Evolutionary conservation across 768 basidiomycete species (phyloP), one percentile per base, ranked within the genome.

Genomic region (Tulasnella sp.): DNA sequence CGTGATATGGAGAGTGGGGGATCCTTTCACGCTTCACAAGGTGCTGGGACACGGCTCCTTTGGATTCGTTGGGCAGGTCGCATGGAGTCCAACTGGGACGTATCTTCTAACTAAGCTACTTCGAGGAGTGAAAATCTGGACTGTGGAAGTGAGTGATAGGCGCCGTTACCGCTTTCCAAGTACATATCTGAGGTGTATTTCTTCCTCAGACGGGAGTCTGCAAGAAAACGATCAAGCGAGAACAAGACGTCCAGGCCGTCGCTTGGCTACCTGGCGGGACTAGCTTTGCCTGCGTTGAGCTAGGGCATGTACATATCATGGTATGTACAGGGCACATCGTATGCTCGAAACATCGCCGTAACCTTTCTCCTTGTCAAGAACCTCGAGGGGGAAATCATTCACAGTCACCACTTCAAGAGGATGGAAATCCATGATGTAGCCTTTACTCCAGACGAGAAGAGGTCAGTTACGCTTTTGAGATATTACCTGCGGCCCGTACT

Each of bases 211-310:
- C 83, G 57, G 84, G 84, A 50, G 82, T 85, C 34, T 85, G 83
- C 64, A 76, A 73, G 58, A 78, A 75, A 65, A 84, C 80, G 0
- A 84, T 87, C 48, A 77, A 82, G 61, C 75, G 84, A 8, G 68
- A 73, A 38, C 71, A 73, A 21, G 67, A 70, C 22, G 77, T 87
- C 11, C 82, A 85, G 64, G 76, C 83, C 0, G 75, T 87, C 38
- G 75, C 78, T 9, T 88, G 85, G 86, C 76, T 80, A 62, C 82
- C 85, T 10, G 74, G 73, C 55, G 80, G 83, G 41, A 74, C 80
- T 70, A 75, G 78, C 7, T 85, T 88, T 73, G 69, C 87, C 58
- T 84, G 83, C 11, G 81, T 87, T 15, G 85, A 87, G 68, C 80
- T 78, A 19, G 79, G 75, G 56, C 72, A 74, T 62, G 81, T 85